Evolutionary conservation across 2,329 filamentous ascomycete species (phyloP), one percentile per base, ranked within the genome.

Genomic region (Pseudogymnoascus sp.): DNA sequence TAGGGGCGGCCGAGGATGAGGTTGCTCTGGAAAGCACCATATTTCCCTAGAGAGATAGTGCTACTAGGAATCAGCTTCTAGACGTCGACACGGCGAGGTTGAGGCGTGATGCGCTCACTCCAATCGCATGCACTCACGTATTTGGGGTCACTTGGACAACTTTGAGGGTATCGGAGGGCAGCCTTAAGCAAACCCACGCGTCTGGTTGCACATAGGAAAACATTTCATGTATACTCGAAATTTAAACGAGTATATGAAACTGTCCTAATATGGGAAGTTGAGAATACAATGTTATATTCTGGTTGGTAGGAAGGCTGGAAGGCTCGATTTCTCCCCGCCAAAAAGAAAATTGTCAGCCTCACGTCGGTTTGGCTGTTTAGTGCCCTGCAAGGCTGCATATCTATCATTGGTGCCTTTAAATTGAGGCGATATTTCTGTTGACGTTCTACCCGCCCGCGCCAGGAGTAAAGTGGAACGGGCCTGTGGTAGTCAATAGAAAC

Each of bases 1-100:
- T 90, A 96, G 0, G 94, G 94, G 6, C 94, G 87, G n/a, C 91
- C 88, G 64, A 99, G 83, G 50, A 99, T 84, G 32, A 94, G 82
- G 71, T 97, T 97, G 59, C 90, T 86, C 14, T 90, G 88, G 71
- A 99, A 97, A 1, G 85, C 85, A 65, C 94, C 94, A 72, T 94
- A 96, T 82, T 97, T 97, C 61, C 91, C 91, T 34, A 97, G 79
- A 1, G 90, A 91, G 65, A 97, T 88, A 47, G 85, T 90, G 39
- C 92, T 97, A 68, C 38, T 63, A 62, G 68, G 67, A 65, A 68
- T 72, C 63, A 70, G 61, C 64, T 20, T 65, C 61, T 64, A 67
- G 64, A 69, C 64, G 62, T 28, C 37, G 12, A 50, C 41, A 32
- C 50, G 47, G 34, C 30, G 47, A 59, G 58, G 62, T 58, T 39